phyloP scores from a whole-genome alignment of 257 asterid genomes.

The Rubia yunnanensis region DNA sequence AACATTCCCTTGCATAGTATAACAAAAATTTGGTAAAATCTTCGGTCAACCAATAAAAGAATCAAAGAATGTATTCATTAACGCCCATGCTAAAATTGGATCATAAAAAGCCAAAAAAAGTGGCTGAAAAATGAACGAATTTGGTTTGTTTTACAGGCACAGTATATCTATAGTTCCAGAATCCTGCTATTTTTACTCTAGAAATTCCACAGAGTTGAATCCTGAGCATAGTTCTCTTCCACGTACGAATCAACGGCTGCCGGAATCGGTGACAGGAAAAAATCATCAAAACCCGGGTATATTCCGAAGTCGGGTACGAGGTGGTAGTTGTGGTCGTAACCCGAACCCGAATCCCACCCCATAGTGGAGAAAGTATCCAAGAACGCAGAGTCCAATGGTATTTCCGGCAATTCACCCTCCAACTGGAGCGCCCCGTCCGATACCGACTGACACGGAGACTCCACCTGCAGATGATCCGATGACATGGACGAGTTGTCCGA shows the following conservation, averaged over 20 bases:
- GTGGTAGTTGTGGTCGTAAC: slow-evolving; percentile 4
- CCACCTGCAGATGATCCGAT: slow-evolving; percentile 33
- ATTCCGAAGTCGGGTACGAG: slow-evolving; percentile 35
- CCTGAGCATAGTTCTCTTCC: slow-evolving; percentile 30
- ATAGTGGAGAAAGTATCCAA: slow-evolving; percentile 28
- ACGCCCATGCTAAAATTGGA: slow-evolving; percentile 18
- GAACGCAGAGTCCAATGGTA: slow-evolving; percentile 38
- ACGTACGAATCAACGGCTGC: slow-evolving; percentile 22
- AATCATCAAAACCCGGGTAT: slow-evolving; percentile 57
- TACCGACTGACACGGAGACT: slow-evolving; percentile 50
- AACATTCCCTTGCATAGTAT: neutral
- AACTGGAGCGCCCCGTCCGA: slow-evolving; percentile 23
- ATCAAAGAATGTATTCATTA: neutral
- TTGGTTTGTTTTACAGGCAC: neutral
- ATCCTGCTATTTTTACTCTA: neutral
- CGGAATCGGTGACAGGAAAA: slow-evolving; percentile 28
- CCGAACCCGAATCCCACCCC: slow-evolving; percentile 10
- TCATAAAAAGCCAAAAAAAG: slow-evolving; percentile 18
- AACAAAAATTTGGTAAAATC: no score
- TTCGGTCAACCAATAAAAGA: neutral
- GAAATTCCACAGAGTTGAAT: slow-evolving; percentile 54
- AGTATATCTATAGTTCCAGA: neutral
- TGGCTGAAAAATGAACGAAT: slow-evolving; percentile 18
- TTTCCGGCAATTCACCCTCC: slow-evolving; percentile 31
- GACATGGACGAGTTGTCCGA: slow-evolving; percentile 20